phyloP scores from a whole-genome alignment of 2,329 filamentous ascomycete genomes.

The Alternaria sp. region DNA sequence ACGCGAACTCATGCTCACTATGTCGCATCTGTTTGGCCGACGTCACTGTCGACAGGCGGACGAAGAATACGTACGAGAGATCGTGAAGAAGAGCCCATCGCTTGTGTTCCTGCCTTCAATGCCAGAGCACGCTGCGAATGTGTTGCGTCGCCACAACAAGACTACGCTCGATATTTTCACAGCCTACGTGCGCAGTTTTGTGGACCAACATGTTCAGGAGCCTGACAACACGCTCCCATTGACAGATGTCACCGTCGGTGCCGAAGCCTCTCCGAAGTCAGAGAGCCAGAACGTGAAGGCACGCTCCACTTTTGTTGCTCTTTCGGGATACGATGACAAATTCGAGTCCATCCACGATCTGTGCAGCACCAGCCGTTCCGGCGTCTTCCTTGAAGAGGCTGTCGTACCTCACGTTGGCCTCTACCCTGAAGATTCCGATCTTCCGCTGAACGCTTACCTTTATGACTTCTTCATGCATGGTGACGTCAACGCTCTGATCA shows the following conservation, averaged over 20 bases:
- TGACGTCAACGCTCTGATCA: slow-evolving; percentile 64
- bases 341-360: slow-evolving; percentile 72
- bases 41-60: slow-evolving; percentile 57
- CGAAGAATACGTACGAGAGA: slow-evolving; percentile 55
- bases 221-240: slow-evolving; percentile 66
- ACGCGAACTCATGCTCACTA: slow-evolving; percentile 68
- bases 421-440: slow-evolving; percentile 61
- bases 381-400: slow-evolving; percentile 76
- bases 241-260: slow-evolving; percentile 57
- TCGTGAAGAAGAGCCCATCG: slow-evolving; percentile 65
- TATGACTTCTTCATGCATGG: slow-evolving; percentile 81
- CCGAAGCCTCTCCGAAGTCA: slow-evolving; percentile 29
- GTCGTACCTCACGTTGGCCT: slow-evolving; percentile 73
- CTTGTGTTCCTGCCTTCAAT: slow-evolving; percentile 70
- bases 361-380: slow-evolving; percentile 67
- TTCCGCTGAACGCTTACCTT: slow-evolving; percentile 70
- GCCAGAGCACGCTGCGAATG: slow-evolving; percentile 61
- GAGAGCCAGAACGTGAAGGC: slow-evolving; percentile 52
- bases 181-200: slow-evolving; percentile 72
- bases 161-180: slow-evolving; percentile 71
- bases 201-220: slow-evolving; percentile 65
- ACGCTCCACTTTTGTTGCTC: slow-evolving; percentile 72
- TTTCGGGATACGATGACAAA: slow-evolving; percentile 70
- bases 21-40: slow-evolving; percentile 74
- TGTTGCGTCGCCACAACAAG: slow-evolving; percentile 68